Conservation (phyloP, 108 stramenopile species). For the Cyclotella atomus region DNA sequence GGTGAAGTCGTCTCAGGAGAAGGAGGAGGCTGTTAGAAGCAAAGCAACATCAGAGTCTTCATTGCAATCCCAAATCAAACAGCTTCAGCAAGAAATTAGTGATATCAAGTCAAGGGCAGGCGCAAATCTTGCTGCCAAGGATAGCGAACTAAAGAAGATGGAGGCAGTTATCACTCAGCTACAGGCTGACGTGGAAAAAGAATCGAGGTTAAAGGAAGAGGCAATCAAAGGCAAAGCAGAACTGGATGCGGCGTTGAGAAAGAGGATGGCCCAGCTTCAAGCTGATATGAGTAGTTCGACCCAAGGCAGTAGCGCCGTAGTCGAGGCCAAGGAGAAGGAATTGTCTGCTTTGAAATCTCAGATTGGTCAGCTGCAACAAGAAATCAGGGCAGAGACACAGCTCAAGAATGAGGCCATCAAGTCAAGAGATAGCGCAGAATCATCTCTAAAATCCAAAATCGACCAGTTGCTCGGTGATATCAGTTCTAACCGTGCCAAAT, state of each 20-base stretch:
- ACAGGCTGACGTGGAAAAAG: slow-evolving; percentile 21
- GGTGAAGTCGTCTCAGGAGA: slow-evolving; percentile 9
- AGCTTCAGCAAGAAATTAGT: slow-evolving; percentile 20
- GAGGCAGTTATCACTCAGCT: slow-evolving; percentile 18
- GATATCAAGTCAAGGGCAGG: slow-evolving; percentile 12
- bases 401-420: slow-evolving; percentile 31
- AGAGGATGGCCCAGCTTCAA: slow-evolving; percentile 30
- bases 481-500: slow-evolving; percentile 12
- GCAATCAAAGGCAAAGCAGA: slow-evolving; percentile 41
- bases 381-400: slow-evolving; percentile 46
- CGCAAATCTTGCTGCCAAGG: slow-evolving; percentile 20
- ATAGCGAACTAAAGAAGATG: slow-evolving; percentile 33
- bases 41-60: background rate
- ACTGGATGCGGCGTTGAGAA: slow-evolving; percentile 36
- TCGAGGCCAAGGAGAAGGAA: slow-evolving; percentile 28
- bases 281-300: slow-evolving; percentile 14
- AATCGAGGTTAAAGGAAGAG: slow-evolving; percentile 28
- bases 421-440: slow-evolving; percentile 17
- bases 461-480: slow-evolving; percentile 21
- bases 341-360: slow-evolving; percentile 41
- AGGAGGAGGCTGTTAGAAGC: slow-evolving; percentile 1
- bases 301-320: background rate
- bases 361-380: slow-evolving; percentile 61
- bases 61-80: slow-evolving; percentile 12
- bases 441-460: slow-evolving; percentile 30